Evolutionary conservation across 2,329 filamentous ascomycete species (phyloP).

Genomic region (Aspergillus ochraceoroseus): DNA sequence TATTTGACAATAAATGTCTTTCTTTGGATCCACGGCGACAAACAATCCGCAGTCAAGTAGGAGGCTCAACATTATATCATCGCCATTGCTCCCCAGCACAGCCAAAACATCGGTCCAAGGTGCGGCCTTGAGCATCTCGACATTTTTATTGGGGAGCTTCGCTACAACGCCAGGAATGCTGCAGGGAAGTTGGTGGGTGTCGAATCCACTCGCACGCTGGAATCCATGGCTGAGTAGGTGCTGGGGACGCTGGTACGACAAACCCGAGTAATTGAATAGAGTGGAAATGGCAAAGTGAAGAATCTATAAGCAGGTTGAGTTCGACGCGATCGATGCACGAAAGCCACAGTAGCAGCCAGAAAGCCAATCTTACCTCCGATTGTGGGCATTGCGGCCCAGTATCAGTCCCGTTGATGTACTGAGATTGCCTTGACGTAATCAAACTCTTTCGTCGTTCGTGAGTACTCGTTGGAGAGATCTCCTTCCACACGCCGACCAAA

Average conservation of each 20-base stretch:
- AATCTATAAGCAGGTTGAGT: conserved; percentile 50
- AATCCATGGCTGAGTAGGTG: conserved; percentile 85
- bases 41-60: conserved; percentile 77
- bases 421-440: conserved; percentile 59
- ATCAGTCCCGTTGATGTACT: conserved; percentile 40
- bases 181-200: conserved; percentile 33
- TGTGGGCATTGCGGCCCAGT: conserved; percentile 52
- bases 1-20: conserved; percentile 69
- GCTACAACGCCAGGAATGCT: conserved; percentile 62
- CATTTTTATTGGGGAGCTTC: conserved; percentile 64
- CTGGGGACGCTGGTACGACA: conserved; percentile 51
- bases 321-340: neutral
- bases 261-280: conserved; percentile 60
- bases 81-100: conserved; percentile 69
- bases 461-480: conserved; percentile 29
- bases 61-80: conserved; percentile 70
- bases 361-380: conserved; percentile 53
- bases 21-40: conserved; percentile 53
- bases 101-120: conserved; percentile 73
- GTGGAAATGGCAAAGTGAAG: conserved; percentile 73
- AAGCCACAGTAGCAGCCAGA: neutral
- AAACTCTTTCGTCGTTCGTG: conserved; percentile 52
- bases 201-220: conserved; percentile 46
- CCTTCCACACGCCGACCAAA: conserved; percentile 55
- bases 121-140: conserved; percentile 60